Conservation (phyloP, 768 basidiomycete species). For the Chalciporus sphaerocephalus region DNA sequence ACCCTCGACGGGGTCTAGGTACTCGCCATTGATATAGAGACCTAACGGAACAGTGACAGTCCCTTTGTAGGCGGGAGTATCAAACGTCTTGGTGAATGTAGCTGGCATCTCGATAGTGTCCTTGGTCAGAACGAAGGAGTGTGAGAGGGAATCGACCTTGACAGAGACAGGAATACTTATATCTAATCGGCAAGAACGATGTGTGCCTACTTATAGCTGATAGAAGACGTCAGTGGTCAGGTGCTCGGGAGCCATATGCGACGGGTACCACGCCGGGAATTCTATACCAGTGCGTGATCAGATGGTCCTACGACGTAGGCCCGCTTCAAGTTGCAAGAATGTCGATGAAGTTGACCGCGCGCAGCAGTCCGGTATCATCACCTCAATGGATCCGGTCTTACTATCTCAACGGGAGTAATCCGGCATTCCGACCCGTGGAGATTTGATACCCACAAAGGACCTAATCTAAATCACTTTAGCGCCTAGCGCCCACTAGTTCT, state of each 20-base stretch:
- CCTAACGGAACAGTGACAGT: constrained; percentile 54
- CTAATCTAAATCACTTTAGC: no score
- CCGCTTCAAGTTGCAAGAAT: no score
- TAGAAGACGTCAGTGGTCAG: not conserved
- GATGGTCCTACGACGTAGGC: no score
- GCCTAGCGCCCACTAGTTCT: no score
- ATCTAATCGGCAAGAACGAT: not conserved
- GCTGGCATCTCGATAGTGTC: constrained; percentile 29
- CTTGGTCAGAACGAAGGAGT: not conserved
- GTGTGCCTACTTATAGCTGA: not conserved
- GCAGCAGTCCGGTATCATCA: no score
- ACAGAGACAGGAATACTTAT: not conserved
- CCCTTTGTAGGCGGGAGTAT: constrained; percentile 55
- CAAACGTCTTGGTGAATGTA: constrained; percentile 45
- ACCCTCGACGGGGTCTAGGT: constrained; percentile 47
- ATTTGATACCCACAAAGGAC: no score
- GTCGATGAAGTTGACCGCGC: no score
- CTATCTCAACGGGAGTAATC: no score
- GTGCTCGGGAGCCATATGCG: not conserved
- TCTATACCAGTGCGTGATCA: not conserved
- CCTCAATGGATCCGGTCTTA: no score
- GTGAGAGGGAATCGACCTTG: not conserved
- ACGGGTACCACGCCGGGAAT: not conserved
- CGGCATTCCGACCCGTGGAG: no score
- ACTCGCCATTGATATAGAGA: constrained; percentile 59